Evolutionary conservation across 2,329 filamentous ascomycete genomes (phyloP).

Genomic region (Helminthosporium solani): DNA sequence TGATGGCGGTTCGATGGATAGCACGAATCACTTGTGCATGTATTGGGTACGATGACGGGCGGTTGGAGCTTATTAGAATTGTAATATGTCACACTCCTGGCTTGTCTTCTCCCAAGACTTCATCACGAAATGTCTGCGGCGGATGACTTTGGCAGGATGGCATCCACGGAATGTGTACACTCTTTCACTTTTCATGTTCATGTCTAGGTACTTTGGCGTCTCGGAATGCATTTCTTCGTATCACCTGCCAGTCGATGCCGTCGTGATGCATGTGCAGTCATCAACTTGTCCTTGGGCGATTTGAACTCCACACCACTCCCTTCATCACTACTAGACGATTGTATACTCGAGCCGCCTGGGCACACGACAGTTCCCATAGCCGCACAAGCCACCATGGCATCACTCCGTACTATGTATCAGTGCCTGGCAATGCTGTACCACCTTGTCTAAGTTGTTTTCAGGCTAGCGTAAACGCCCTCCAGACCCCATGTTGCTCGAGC

Average conservation of each 20-base stretch:
- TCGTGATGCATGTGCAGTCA: constrained; percentile 2
- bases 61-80: constrained; percentile 29
- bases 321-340: too few relatives aligned
- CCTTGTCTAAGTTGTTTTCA: background rate
- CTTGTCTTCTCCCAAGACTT: constrained; percentile 15
- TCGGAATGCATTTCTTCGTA: constrained; percentile 22
- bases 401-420: constrained; percentile 1
- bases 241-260: background rate
- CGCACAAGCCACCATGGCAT: too few relatives aligned
- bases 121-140: constrained; percentile 20
- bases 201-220: constrained; percentile 27
- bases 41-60: constrained; percentile 33
- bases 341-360: constrained; percentile 23
- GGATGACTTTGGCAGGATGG: constrained; percentile 22
- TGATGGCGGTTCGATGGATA: constrained; percentile 17
- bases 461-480: background rate
- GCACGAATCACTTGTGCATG: constrained; percentile 39
- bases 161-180: constrained; percentile 28
- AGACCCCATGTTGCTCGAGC: background rate
- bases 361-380: constrained; percentile 4
- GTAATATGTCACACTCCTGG: constrained; percentile 36
- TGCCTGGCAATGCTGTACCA: background rate
- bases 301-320: background rate
- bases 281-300: constrained; percentile 2
- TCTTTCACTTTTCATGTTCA: constrained; percentile 28